Evolutionary conservation across 345 rosid species (phyloP), one percentile per base, ranked within the genome.

Genomic region (Corchorus capsularis): DNA sequence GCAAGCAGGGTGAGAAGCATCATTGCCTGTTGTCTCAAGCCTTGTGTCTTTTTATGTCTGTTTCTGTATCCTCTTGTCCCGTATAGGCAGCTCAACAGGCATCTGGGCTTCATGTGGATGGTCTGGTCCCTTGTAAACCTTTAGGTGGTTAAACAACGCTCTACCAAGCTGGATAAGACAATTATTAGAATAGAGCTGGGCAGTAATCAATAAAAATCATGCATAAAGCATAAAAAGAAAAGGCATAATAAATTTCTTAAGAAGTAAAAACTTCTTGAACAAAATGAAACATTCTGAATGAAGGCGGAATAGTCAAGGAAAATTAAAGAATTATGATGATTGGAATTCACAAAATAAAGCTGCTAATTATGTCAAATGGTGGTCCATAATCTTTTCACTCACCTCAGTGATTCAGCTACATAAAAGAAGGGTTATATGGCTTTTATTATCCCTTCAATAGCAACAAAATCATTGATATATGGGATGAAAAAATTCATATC

Each of bases 51-150:
- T 71, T 78, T 87, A 93, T 57, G 71, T 72, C 81, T 75, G 75
- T 85, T 68, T 83, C 79, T 87, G 91, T 80, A 93, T 86, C 88
- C 97, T 92, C 89, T 91, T 89, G 92, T 96, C 99, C 82, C 89
- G 82, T 78, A 92, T 83, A 9, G 99, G 99, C 46, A 96, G 89
- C 47, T 91, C 97, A 35, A 87, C 78, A 0, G 99, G 99, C 88
- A 77, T 84, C 81, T 95, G 99, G 1, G 97, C 97, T 50, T 93
- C 97, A 0, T 92, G 99, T 0, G 99, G 99, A 82, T 96, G 98
- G 10, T 89, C 87, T 12, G 97, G 89, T 10, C 99, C 99, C 81
- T 91, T 89, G 93, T 92, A 96, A 56, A 92, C 99, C 86, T 92
- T 93, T 16, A 96, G 90, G 86, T 96, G 99, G 85, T 90, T 93